Evolutionary conservation across 345 rosid species (phyloP), one percentile per base, ranked within the genome.

Genomic region (Eucalyptus cloeziana): DNA sequence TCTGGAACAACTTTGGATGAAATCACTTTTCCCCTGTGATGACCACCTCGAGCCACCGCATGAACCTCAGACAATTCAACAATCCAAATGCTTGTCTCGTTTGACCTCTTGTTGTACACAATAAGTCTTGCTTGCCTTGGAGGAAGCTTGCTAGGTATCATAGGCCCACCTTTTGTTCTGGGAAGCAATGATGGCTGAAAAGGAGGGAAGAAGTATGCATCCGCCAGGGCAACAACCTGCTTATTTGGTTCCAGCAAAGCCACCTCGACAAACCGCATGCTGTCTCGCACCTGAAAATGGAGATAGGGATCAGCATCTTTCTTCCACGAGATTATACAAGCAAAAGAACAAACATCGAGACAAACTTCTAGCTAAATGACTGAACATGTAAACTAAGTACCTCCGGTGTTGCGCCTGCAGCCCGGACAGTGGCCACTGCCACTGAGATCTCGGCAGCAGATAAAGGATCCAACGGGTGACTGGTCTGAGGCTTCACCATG

Each of bases 321-420:
- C n/a, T 33, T 80, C 40, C 88, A 40, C 10, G 9, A 64, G 49
- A 80, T 30, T 60, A 44, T 10, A 50, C 11, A 62, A 43, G 85
- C 44, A 51, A 22, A 86, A 31, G 49, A 85, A 58, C 81, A 81
- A 37, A 60, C 43, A 7, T 12, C 5, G 8, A 37, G 30, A 40
- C 40, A 88, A 47, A 40, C 10, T 24, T 54, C 51, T 27, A 22
- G 49, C 44, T 52, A 88, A 79, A 49, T 88, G 50, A 56, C 21
- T 19, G 30, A 8, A 62, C 56, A 8, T 27, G 50, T 49, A 15
- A 50, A 4, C 16, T 33, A 47, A 89, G 64, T 79, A 89, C 91
- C 96, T 96, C 98, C 8, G 98, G 97, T 86, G 96, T 96, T 89
- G 95, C 93, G 86, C 98, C 98, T 81, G 97, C 98, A 64, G 98